These are phyloP conservation scores for Malus hybrid DNA, from an alignment of 331 rosid genomes.

Conservation along the genomic window DNA sequence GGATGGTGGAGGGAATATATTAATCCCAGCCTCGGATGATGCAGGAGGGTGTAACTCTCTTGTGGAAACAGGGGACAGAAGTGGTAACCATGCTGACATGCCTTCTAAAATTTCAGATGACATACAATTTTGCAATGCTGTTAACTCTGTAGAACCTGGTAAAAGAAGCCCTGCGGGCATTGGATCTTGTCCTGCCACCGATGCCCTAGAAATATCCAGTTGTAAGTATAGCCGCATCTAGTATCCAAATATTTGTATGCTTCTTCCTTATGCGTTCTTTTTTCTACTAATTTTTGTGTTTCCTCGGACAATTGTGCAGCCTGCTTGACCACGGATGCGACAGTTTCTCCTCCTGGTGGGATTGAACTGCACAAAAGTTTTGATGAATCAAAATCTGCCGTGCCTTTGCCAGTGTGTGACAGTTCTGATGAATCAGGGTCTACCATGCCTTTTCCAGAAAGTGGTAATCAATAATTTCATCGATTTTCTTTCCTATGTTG, in stretches of 20 bases:
- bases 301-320: not conserved
- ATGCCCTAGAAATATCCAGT: not conserved
- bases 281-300: not conserved
- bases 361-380: not conserved
- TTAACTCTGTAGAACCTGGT: not conserved
- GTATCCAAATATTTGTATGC: not conserved
- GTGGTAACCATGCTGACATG: not conserved
- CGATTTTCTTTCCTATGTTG: not conserved
- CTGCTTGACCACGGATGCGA: not conserved
- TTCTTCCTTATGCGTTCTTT: not conserved
- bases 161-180: not conserved
- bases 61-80: not conserved
- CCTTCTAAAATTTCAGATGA: not conserved
- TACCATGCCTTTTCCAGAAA: not conserved
- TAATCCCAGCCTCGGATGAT: not conserved
- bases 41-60: not conserved
- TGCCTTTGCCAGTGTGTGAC: not conserved
- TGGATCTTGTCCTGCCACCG: not conserved
- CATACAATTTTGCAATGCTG: not conserved
- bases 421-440: not conserved
- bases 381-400: not conserved
- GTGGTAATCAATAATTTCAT: not conserved
- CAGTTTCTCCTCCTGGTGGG: not conserved
- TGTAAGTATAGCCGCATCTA: not conserved
- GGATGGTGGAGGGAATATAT: not conserved